phyloP scores from a whole-genome alignment of 129 eudicot species.

The Lactuca sativa region DNA sequence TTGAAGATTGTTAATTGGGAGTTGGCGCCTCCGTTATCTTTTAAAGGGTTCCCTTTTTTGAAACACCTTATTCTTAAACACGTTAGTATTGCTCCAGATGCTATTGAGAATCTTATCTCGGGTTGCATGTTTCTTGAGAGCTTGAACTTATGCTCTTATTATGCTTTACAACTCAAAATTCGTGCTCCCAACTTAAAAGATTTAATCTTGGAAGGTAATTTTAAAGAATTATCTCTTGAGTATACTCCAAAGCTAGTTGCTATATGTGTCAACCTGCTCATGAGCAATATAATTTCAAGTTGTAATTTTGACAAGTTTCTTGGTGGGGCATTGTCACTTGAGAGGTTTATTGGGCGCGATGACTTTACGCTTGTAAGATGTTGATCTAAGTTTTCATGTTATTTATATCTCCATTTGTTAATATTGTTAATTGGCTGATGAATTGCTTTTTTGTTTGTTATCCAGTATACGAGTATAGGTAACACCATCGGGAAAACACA shows the following conservation, averaged over 20 bases:
- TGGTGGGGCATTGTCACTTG: constrained; percentile 80
- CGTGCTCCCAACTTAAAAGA: constrained; percentile 85
- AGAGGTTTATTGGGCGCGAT: constrained; percentile 74
- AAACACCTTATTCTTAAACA: constrained; percentile 80
- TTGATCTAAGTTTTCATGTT: not conserved
- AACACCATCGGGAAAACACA: constrained; percentile 42
- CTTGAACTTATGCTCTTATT: constrained; percentile 72
- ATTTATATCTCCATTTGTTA: too few species aligned
- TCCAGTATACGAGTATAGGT: constrained; percentile 87
- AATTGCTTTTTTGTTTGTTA: not conserved
- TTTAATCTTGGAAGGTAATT: constrained; percentile 85
- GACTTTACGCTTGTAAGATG: constrained; percentile 81
- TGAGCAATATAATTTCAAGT: constrained; percentile 74
- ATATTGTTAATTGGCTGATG: too few species aligned
- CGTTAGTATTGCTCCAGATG: constrained; percentile 70
- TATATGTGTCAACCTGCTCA: constrained; percentile 74
- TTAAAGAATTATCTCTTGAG: constrained; percentile 77
- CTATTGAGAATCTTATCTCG: constrained; percentile 63
- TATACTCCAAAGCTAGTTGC: constrained; percentile 67
- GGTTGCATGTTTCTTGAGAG: constrained; percentile 88
- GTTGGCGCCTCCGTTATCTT: constrained; percentile 68
- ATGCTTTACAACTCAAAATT: constrained; percentile 75
- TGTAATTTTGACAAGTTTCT: constrained; percentile 90
- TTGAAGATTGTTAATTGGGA: constrained; percentile 93
- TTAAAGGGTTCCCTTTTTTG: constrained; percentile 65